Evolutionary conservation across 169 alveolate genomes (phyloP).

Genomic region (Theileria luwenshuni): DNA sequence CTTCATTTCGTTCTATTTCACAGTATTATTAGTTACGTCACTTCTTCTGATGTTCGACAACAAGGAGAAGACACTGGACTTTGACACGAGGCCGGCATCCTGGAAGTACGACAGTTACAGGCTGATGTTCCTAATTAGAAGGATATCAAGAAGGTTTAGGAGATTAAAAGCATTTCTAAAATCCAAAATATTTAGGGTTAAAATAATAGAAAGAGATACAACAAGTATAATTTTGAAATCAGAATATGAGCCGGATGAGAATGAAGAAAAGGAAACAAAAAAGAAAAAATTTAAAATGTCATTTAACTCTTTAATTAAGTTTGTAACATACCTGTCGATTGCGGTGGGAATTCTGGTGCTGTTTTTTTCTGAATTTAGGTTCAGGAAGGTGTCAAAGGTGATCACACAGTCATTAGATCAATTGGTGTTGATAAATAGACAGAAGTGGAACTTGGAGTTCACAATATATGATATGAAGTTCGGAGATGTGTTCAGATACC

Average conservation of each 20-base stretch:
- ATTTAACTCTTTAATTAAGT: background rate
- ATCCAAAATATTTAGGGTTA: background rate
- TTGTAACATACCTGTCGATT: background rate
- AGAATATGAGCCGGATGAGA: background rate
- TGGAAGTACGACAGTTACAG: slow-evolving; percentile 36
- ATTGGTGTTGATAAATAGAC: background rate
- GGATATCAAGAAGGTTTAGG: background rate
- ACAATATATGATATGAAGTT: background rate
- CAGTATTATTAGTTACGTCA: slow-evolving; percentile 27
- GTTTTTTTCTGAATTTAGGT: background rate
- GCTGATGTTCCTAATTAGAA: background rate
- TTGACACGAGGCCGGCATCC: slow-evolving; percentile 7
- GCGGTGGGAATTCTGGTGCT: background rate
- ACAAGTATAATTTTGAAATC: background rate
- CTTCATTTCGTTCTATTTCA: slow-evolving; percentile 34
- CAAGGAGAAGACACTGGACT: slow-evolving; percentile 9
- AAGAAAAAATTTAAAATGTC: background rate
- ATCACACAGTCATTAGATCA: background rate
- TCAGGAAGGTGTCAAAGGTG: slow-evolving; percentile 10
- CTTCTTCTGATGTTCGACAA: slow-evolving; percentile 38
- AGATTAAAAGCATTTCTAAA: background rate
- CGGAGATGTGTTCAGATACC: background rate
- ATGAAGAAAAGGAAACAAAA: background rate
- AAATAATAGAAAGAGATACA: too few relatives aligned
- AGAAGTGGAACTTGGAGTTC: background rate